Percentiles rank a stretch among this genome's conserved stretches.
Evolutionary conservation across 352 stramenopile species (phyloP).

Genomic region (Pythium monospermum): DNA sequence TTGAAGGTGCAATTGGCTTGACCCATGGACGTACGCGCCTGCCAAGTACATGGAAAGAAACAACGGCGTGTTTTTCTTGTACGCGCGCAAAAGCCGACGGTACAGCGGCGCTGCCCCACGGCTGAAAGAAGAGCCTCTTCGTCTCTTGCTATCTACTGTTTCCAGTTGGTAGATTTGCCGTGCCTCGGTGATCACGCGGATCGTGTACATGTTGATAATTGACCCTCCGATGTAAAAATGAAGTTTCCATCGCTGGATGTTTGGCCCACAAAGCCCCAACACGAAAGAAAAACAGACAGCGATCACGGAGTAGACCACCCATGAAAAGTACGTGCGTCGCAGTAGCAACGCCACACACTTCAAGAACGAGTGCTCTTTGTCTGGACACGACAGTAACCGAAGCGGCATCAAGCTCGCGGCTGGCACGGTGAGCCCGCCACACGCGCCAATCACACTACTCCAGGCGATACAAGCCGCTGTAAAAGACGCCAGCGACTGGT

Average conservation of each 20-base stretch:
- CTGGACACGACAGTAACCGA: no score
- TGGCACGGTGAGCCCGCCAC: not conserved
- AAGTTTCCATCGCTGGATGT: not conserved
- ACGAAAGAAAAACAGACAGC: not conserved
- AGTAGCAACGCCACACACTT: not conserved
- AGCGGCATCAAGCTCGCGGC: not conserved
- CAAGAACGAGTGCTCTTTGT: no score
- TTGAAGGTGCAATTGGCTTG: not conserved
- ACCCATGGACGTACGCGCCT: slow-evolving; percentile 1
- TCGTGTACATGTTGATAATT: not conserved
- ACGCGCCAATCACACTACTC: not conserved
- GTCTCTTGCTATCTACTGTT: not conserved
- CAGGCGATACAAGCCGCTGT: not conserved
- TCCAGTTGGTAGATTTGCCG: not conserved
- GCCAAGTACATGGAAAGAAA: not conserved
- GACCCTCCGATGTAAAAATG: not conserved
- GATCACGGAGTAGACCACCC: not conserved
- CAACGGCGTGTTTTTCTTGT: slow-evolving; percentile 8
- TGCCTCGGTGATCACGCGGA: not conserved
- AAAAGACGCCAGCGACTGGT: not conserved
- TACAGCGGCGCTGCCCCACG: no score
- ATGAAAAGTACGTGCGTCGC: not conserved
- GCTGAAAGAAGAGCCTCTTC: no score
- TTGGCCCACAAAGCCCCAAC: not conserved
- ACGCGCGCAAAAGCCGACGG: no score